Evolutionary conservation across 2,329 filamentous ascomycete genomes (phyloP), one percentile per base, ranked within the genome.

Genomic region (Huntiella decipiens): DNA sequence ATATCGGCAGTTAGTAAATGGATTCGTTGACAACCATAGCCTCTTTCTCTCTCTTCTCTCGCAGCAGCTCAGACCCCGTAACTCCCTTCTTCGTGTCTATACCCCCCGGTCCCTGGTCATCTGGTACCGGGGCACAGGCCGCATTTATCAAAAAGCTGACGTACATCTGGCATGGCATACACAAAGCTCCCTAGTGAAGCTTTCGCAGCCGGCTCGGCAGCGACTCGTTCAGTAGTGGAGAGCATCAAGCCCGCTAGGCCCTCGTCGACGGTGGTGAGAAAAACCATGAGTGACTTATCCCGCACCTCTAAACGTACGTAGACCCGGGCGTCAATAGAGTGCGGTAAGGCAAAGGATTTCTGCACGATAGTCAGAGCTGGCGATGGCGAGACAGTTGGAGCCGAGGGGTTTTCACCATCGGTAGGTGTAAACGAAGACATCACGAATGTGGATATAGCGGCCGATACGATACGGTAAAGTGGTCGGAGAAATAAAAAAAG

Each of bases 101-200:
- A 28, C 22, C 22, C 22, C 22, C 22, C 22, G 22, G 22, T 28
- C 22, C 22, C 22, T 28, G 8, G 22, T 28, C 22, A 28, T 28
- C 7, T 28, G 22, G 22, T 28, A 10, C 22, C 22, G 22, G 22
- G 22, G 22, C 22, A 28, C 22, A 28, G 22, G 22, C 22, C 22
- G 22, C 22, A 28, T 28, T 17, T 32, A 15, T 33, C n/a, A n/a
- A 32, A 34, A 7, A 16, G 12, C 48, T 12, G 7, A 59, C 65
- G 55, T 65, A 94, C 91, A 63, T 94, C 82, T 12, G 91, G 88
- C 59, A 98, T 74, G 2, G 87, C 83, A 58, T 94, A 96, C 39
- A 96, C 83, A 57, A 96, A 88, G 43, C 85, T 94, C 3, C 91
- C 88, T 61, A 96, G 70, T 43, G 71, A 65, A 36, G 71, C 31